Evolutionary conservation across 1,284 basidiomycete genomes (phyloP), one percentile per base, ranked within the genome.

Genomic region (Crepidotus sp.): DNA sequence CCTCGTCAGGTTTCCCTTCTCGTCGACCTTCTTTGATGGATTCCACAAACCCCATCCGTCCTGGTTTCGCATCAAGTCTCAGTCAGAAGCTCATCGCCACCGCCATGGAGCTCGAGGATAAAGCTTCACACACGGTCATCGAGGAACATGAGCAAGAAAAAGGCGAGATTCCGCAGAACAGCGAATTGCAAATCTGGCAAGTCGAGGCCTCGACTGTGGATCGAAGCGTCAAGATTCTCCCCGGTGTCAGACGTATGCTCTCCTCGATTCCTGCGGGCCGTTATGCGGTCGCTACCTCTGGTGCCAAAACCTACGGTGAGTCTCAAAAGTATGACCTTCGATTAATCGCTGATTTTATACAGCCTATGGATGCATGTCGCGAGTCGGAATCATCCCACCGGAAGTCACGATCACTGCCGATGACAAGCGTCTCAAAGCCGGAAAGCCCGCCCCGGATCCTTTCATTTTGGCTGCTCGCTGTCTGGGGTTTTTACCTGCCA

Each of bases 361-460:
- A 78, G 79, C 79, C 15, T 68, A 80, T 54, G 82, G 81, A 15
- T 83, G 81, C 57, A 80, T 85, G 71, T 71, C 69, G 6, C 77
- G 78, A 46, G 82, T 82, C 35, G 82, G 82, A 13, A 87, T 87
- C 60, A 70, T 69, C 1, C 80, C 82, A 8, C 83, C 84, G 6
- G 64, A 68, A 29, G 76, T 87, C 25, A 86, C 83, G 19, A 83
- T 88, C 61, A 88, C 84, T 14, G 83, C 83, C 29, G 83, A 87
- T 59, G 84, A 88, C 67, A 76, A 73, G 55, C 76, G 77, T 32
- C 66, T 80, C 52, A 76, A 76, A 56, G 74, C 74, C 0, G 76
- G 77, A 34, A 81, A 83, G 63, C 81, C 80, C 35, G 74, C 76
- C 17, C 80, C 80, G 4, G 80, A 84, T 59, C 82, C 83, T 1